Conservation (phyloP, 208 protist genomes). For the Trypanosoma rangeli region DNA sequence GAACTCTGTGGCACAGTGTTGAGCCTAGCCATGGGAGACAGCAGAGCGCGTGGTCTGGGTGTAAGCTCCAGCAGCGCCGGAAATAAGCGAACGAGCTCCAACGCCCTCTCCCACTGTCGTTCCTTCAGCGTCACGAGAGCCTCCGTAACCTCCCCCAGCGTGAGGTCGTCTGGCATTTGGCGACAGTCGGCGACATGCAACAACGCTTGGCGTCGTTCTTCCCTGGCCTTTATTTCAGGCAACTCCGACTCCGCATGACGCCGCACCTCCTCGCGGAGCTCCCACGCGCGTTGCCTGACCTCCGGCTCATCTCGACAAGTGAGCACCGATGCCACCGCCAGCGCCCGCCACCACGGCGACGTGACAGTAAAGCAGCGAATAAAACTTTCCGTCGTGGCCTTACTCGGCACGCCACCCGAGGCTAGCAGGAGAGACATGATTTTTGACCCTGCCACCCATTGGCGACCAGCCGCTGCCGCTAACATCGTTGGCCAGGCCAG, state of each 20-base stretch:
- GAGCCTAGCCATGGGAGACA: slow-evolving; percentile 1
- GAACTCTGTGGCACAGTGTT: background rate
- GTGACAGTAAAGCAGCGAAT: slow-evolving; percentile 26
- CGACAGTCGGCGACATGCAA: background rate
- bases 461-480: slow-evolving; percentile 13
- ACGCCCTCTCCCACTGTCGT: slow-evolving; percentile 16
- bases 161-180: slow-evolving; percentile 5
- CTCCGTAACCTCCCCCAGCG: slow-evolving; percentile 7
- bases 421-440: slow-evolving; percentile 20
- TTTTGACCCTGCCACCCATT: slow-evolving; percentile 15
- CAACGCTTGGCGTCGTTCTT: background rate
- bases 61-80: slow-evolving; percentile 11
- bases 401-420: slow-evolving; percentile 12
- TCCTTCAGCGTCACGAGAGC: slow-evolving; percentile 7
- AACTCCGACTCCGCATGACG: background rate
- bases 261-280: slow-evolving; percentile 14
- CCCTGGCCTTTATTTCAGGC: background rate
- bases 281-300: background rate
- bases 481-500: slow-evolving; percentile 26
- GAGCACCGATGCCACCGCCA: slow-evolving; percentile 22
- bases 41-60: slow-evolving; percentile 8
- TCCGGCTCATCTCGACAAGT: slow-evolving; percentile 9
- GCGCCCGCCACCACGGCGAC: slow-evolving; percentile 24
- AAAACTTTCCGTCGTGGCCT: slow-evolving; percentile 18
- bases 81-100: slow-evolving; percentile 15